Conservation (phyloP, 257 asterid species). For the Nyctanthes arbortristis region DNA sequence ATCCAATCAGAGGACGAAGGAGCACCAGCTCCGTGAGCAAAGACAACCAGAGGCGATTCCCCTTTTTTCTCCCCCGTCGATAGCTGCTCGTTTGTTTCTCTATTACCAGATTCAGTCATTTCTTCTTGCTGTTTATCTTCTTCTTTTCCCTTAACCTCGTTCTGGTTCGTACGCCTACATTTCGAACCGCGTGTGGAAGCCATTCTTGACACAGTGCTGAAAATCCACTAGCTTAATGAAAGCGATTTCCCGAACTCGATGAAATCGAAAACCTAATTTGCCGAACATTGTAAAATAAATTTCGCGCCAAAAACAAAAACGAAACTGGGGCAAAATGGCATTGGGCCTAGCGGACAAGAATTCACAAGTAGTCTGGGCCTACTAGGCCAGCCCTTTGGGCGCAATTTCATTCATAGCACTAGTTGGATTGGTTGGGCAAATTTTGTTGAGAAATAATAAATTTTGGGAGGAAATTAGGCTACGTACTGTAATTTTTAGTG, state of each 20-base stretch:
- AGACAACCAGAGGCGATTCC: constrained; percentile 58
- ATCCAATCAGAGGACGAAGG: constrained; percentile 94
- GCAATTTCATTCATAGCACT: too few relatives aligned
- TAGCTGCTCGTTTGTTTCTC: constrained; percentile 11
- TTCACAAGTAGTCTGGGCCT: too few relatives aligned
- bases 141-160: constrained; percentile 25
- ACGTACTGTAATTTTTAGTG: too few relatives aligned
- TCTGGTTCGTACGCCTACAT: constrained; percentile 50
- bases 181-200: constrained; percentile 41
- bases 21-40: constrained; percentile 96
- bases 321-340: too few relatives aligned
- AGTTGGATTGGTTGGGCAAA: too few relatives aligned
- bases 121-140: constrained; percentile 18
- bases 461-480: too few relatives aligned
- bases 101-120: constrained; percentile 19
- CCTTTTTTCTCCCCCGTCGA: constrained; percentile 18
- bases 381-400: too few relatives aligned
- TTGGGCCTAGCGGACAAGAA: too few relatives aligned
- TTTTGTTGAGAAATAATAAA: too few relatives aligned
- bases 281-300: too few relatives aligned
- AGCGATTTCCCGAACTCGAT: not conserved
- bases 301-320: too few relatives aligned
- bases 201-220: constrained; percentile 20
- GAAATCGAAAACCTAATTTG: too few relatives aligned
- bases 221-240: not conserved